Conservation (phyloP, 2,329 filamentous ascomycete species). For the Phialemoniopsis sp. region DNA sequence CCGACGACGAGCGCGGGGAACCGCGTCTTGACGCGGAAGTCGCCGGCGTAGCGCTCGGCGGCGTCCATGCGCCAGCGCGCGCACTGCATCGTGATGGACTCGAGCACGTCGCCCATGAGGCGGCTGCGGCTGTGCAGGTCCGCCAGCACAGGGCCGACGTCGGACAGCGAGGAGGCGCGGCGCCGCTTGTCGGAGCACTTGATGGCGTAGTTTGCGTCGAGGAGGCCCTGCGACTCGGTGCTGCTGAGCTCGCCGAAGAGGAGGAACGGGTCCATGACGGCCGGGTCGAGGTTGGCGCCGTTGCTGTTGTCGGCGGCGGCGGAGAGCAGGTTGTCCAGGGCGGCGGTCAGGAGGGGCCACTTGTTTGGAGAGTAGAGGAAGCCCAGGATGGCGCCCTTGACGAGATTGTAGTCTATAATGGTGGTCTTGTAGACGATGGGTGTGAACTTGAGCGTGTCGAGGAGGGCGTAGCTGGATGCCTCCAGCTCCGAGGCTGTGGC, state of each 20-base stretch:
- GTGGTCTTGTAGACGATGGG: conserved; percentile 12
- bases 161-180: conserved; percentile 2
- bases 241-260: background rate
- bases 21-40: conserved; percentile 16
- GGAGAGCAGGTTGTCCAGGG: conserved; percentile 6
- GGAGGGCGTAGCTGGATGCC: conserved; percentile 10
- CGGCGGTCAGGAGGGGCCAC: conserved; percentile 2
- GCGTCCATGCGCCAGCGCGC: conserved; percentile 19
- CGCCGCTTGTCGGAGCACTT: conserved; percentile 8
- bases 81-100: conserved; percentile 13
- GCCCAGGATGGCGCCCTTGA: conserved; percentile 12
- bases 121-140: conserved; percentile 10
- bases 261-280: background rate
- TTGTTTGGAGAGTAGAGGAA: conserved; percentile 12
- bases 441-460: conserved; percentile 14
- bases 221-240: no score
- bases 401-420: conserved; percentile 15
- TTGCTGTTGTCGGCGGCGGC: no score
- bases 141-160: background rate
- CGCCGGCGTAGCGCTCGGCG: conserved; percentile 15
- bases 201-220: conserved; percentile 2
- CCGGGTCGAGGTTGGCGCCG: background rate
- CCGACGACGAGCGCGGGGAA: conserved; percentile 20
- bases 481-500: conserved; percentile 19
- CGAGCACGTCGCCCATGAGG: conserved; percentile 11